Conservation (phyloP, 2,329 filamentous ascomycete species). For the Aspergillus arachidicola region DNA sequence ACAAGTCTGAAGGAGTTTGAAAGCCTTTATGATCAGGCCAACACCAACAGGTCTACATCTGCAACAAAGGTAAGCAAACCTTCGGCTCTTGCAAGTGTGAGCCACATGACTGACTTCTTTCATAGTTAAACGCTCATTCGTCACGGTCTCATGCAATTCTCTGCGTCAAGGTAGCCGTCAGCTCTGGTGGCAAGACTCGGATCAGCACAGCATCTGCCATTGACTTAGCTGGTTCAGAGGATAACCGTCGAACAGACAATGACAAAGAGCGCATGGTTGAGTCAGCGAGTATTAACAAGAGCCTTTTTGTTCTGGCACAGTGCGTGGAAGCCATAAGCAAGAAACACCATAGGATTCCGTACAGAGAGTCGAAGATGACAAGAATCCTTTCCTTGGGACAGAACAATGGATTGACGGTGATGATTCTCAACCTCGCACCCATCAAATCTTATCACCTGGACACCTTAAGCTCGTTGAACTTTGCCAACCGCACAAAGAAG, state of each 20-base stretch:
- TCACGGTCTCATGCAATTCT: constrained; percentile 89
- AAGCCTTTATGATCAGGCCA: constrained; percentile 84
- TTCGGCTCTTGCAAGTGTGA: background rate
- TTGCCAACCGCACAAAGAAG: constrained; percentile 92
- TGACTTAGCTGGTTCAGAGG: constrained; percentile 91
- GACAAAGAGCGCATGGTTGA: constrained; percentile 91
- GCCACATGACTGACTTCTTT: constrained; percentile 12
- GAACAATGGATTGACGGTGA: constrained; percentile 92
- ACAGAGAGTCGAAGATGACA: constrained; percentile 96
- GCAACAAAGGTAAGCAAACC: constrained; percentile 67
- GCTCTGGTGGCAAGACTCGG: constrained; percentile 65
- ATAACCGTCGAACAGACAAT: constrained; percentile 92
- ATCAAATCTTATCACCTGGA: constrained; percentile 92
- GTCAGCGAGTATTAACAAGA: constrained; percentile 97
- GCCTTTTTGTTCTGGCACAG: constrained; percentile 88
- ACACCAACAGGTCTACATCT: constrained; percentile 85
- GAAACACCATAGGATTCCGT: constrained; percentile 77
- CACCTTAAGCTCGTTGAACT: constrained; percentile 89
- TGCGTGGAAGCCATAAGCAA: constrained; percentile 93
- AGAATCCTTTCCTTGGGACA: constrained; percentile 88
- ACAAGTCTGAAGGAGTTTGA: constrained; percentile 88
- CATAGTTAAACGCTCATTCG: constrained; percentile 79
- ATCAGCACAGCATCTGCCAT: constrained; percentile 91
- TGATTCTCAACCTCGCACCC: constrained; percentile 93
- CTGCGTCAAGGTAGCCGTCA: constrained; percentile 83